Evolutionary conservation across 306 rosid genomes (phyloP), one percentile per base, ranked within the genome.

Genomic region (Pterocarpus santalinus): DNA sequence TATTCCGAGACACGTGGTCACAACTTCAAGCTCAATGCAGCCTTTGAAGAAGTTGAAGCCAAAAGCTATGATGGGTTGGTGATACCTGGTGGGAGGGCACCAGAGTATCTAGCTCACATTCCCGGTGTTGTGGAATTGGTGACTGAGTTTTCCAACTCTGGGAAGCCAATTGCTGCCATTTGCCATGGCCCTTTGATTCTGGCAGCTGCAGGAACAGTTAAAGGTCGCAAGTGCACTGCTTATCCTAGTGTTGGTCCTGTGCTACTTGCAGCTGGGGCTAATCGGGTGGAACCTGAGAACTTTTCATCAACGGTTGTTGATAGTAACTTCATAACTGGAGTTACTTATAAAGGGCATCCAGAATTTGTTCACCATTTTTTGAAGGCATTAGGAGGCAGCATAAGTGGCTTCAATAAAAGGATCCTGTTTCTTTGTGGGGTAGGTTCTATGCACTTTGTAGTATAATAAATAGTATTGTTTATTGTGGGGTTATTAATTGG

Each of bases 401-500:
- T 88, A 76, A 80, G 78, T 84, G 94, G 92, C 47, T 64, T 90
- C 11, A 80, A 84, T 65, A 88, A 78, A 65, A 86, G 78, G 73
- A 83, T 92, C 74, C 80, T 92, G 47, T 85, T 92, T 77, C 92
- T 92, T 49, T 92, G 94, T 65, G 94, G 94, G 83, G 97, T 91
- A 84, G 62, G 91, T 56, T 75, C 51, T n/a, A n/a, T 14, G 28
- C 28, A 22, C 28, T 22, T 22, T 22, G 28, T 22, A 0, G 28
- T 22, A 22, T 22, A 22, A 22, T 22, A 22, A 22, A 22, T 22
- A 22, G 28, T 22, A 22, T 22, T 22, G 28, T 22, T 22, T 22
- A 22, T 22, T 22, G 28, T 22, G 28, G 28, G 28, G 28, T 22
- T 22, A 22, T 22, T 22, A 22, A 22, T 22, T 22, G 28, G 28